Conservation (phyloP, 495 filamentous ascomycete species). For the Clavariopsis aquatica region DNA sequence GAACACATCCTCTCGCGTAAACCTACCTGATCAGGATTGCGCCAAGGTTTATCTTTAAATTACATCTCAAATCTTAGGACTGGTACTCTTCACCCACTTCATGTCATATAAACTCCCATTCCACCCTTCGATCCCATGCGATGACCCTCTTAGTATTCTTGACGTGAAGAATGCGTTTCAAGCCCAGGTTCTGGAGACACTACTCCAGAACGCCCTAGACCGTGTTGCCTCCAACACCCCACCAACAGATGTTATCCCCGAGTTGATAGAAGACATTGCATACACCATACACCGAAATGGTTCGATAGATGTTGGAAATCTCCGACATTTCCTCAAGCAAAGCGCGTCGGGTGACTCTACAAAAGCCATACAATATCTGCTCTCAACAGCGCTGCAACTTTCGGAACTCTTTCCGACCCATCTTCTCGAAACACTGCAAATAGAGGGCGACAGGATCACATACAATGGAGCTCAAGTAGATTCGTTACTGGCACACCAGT, state of each 20-base stretch:
- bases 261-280: slow-evolving; percentile 32
- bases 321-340: slow-evolving; percentile 8
- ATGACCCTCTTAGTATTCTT: slow-evolving; percentile 26
- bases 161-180: slow-evolving; percentile 24
- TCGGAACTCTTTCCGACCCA: slow-evolving; percentile 7
- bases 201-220: slow-evolving; percentile 6
- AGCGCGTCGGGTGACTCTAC: neutral
- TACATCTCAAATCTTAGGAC: neutral
- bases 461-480: slow-evolving; percentile 26
- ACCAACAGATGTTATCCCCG: neutral
- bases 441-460: neutral
- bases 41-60: neutral
- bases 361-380: neutral
- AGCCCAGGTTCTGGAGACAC: slow-evolving; percentile 12
- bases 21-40: neutral
- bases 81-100: neutral
- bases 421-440: slow-evolving; percentile 1
- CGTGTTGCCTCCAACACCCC: neutral
- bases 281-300: slow-evolving; percentile 34
- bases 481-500: slow-evolving; percentile 30
- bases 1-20: neutral
- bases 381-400: slow-evolving; percentile 4
- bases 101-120: slow-evolving; percentile 29
- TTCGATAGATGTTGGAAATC: slow-evolving; percentile 11
- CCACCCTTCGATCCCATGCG: slow-evolving; percentile 10